Evolutionary conservation across 345 rosid genomes (phyloP).

Genomic region (Raphanus raphanistrum): DNA sequence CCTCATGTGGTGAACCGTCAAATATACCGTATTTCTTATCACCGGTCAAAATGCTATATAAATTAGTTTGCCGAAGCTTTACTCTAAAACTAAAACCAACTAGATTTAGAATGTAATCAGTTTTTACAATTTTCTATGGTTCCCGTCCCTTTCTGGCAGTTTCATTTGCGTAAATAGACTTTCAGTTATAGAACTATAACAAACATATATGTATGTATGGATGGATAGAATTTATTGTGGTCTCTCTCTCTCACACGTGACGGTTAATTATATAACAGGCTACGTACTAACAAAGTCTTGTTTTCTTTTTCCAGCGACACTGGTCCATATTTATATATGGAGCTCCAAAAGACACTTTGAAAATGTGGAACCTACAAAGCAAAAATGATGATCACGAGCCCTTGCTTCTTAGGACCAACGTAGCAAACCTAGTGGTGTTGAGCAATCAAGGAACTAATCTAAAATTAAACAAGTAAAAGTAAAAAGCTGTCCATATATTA

Average conservation of each 20-base stretch:
- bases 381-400: background rate
- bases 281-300: slow-evolving; percentile 2
- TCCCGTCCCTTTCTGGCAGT: slow-evolving; percentile 15
- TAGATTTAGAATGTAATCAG: slow-evolving; percentile 8
- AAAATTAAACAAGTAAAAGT: background rate
- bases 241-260: slow-evolving; percentile 22
- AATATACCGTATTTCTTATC: no score
- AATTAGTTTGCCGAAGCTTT: no score
- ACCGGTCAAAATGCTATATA: no score
- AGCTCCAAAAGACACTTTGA: background rate
- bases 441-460: background rate
- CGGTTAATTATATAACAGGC: background rate
- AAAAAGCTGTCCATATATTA: background rate
- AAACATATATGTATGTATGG: background rate
- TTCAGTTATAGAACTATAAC: background rate
- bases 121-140: background rate
- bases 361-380: background rate
- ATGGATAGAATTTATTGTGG: slow-evolving; percentile 1
- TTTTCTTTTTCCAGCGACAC: background rate
- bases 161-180: background rate
- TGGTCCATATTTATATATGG: background rate
- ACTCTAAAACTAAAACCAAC: background rate
- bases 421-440: background rate
- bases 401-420: background rate
- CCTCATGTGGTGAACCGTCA: no score